These are phyloP conservation scores for Chalciporus pseudorubinellus DNA, from an alignment of 768 basidiomycete species.

Conservation along the genomic window DNA sequence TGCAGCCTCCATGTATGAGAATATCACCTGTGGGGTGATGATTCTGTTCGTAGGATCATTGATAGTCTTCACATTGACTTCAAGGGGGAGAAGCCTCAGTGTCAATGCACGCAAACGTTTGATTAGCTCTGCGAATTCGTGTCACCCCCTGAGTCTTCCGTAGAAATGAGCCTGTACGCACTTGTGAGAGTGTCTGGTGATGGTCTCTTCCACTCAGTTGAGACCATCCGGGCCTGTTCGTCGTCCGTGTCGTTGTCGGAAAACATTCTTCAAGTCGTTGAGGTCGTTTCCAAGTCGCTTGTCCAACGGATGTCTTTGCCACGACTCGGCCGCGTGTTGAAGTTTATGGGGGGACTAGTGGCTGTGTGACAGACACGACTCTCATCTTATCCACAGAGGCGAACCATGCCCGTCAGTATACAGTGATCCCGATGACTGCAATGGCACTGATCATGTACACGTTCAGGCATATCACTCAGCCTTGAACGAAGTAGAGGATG, in stretches of 20 bases:
- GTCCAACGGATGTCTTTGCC: too few relatives aligned
- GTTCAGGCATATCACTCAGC: conserved; percentile 92
- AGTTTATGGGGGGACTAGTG: too few relatives aligned
- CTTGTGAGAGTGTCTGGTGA: conserved; percentile 76
- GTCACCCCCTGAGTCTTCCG: background rate
- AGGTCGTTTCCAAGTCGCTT: background rate
- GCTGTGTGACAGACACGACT: conserved; percentile 24
- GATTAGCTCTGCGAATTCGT: conserved; percentile 59
- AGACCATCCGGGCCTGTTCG: conserved; percentile 47
- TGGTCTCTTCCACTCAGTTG: conserved; percentile 49
- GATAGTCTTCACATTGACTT: conserved; percentile 66
- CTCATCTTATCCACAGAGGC: conserved; percentile 23
- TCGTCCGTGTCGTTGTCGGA: conserved; percentile 26
- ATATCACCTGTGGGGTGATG: conserved; percentile 78
- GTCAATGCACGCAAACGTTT: conserved; percentile 77
- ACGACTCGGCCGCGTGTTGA: too few relatives aligned
- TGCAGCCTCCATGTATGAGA: conserved; percentile 73
- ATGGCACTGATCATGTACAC: background rate
- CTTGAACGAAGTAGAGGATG: conserved; percentile 82
- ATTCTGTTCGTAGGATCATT: conserved; percentile 78
- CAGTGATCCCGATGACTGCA: background rate
- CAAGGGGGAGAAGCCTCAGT: conserved; percentile 70
- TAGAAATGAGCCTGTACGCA: conserved; percentile 34
- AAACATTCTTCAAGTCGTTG: conserved; percentile 15
- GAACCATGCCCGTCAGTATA: conserved; percentile 53